Conservation (phyloP, 257 asterid genomes). For the Nicotiana benthamiana region DNA sequence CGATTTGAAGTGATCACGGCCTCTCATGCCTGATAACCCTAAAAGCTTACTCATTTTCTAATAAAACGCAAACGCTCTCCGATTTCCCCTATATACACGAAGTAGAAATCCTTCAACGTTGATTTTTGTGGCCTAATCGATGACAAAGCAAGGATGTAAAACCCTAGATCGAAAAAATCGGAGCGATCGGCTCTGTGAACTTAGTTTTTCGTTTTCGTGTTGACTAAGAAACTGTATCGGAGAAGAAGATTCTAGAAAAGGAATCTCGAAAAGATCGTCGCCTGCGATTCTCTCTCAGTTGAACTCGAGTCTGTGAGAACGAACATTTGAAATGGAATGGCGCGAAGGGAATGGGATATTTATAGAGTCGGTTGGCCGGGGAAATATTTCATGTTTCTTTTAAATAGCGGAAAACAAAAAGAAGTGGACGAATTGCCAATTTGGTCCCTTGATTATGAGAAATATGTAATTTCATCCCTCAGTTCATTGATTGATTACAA, state of each 20-base stretch:
- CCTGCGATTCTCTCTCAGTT: not conserved
- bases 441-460: not conserved
- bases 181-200: not conserved
- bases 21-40: slow-evolving; percentile 63
- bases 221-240: not conserved
- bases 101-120: not conserved
- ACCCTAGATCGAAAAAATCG: not conserved
- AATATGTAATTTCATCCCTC: not conserved
- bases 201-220: not conserved
- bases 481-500: not conserved
- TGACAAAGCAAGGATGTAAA: not conserved
- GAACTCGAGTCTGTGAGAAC: not conserved
- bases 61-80: not conserved
- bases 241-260: slow-evolving; percentile 12
- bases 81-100: not conserved
- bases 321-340: slow-evolving; percentile 17
- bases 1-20: slow-evolving; percentile 53
- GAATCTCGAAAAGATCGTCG: not conserved
- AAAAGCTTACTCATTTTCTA: slow-evolving; percentile 52
- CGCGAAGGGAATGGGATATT: slow-evolving; percentile 32
- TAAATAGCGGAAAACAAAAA: not conserved
- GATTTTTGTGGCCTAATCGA: not conserved
- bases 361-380: slow-evolving; percentile 11
- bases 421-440: not conserved
- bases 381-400: not conserved